Evolutionary conservation across 352 stramenopile species (phyloP), one percentile per base, ranked within the genome.

Genomic region (Phytophthora sansomeana): DNA sequence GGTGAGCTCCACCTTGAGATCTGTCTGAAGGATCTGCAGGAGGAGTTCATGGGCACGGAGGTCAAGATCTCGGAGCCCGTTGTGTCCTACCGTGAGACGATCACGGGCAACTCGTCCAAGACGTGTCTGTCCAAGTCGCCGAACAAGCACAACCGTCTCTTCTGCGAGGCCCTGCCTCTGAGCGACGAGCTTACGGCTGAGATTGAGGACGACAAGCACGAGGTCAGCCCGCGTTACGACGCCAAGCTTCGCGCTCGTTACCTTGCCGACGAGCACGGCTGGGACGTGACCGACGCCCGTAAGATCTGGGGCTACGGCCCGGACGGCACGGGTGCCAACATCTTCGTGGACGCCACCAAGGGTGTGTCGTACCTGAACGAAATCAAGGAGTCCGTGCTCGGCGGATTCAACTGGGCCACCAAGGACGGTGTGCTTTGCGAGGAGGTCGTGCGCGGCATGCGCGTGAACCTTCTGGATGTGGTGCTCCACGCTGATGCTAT

Each of bases 121-220:
- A 98, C 93, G 63, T 98, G 95, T 76, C 82, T 99, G 66, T 98
- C 97, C 60, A 99, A 99, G 95, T 99, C 97, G 67, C 96, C 98
- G 43, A 99, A 99, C 96, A 99, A 99, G 89, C 98, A 99, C 95
- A 99, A 99, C 86, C 95, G 97, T 97, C 92, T 99, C 21, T 99
- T 99, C 86, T 96, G 98, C 69, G 93, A 98, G 55, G 97, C 89
- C 41, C 67, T 82, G 38, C 84, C 95, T 51, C 75, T 99, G 28
- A 84, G 87, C 60, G 87, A 98, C 48, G 97, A 99, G 56, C 86
- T 99, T 26, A 96, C 93, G 21, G 85, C 94, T 21, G 97, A 98
- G 66, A 99, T 99, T 69, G 97, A 99, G 71, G 92, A 99, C 36
- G 96, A 96, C 75, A 98, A 98, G 75, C 81, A 98, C 0, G 87